These are phyloP conservation scores for Aspergillus sclerotioniger DNA, from an alignment of 495 filamentous ascomycete species.

Conservation along the genomic window DNA sequence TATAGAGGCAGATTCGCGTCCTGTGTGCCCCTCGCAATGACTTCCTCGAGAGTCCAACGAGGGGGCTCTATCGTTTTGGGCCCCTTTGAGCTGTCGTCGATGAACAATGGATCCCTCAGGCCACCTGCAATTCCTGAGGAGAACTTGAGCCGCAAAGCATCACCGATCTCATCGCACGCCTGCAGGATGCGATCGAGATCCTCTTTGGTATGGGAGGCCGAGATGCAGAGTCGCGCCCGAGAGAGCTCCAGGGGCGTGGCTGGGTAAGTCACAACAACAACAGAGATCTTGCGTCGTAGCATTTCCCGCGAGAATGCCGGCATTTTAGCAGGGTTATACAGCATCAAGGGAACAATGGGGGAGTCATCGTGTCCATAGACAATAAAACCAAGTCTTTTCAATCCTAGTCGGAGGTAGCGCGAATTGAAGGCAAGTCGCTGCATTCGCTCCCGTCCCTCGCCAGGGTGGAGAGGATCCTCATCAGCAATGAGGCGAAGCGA, in stretches of 20 bases:
- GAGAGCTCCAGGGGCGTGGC: conserved; percentile 86
- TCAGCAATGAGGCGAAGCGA: conserved; percentile 76
- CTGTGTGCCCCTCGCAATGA: conserved; percentile 31
- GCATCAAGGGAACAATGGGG: conserved; percentile 80
- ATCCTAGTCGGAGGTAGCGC: conserved; percentile 81
- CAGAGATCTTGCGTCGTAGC: conserved; percentile 88
- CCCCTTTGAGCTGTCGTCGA: conserved; percentile 39
- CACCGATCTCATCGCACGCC: conserved; percentile 81
- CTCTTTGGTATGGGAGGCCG: conserved; percentile 87
- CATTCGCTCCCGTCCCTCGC: conserved; percentile 81
- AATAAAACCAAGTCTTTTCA: conserved; percentile 87
- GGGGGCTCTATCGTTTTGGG: conserved; percentile 25
- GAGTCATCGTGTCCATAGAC: conserved; percentile 89
- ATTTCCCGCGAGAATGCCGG: conserved; percentile 91
- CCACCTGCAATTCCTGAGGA: conserved; percentile 83
- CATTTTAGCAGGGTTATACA: conserved; percentile 91
- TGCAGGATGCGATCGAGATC: conserved; percentile 79
- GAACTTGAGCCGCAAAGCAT: conserved; percentile 81
- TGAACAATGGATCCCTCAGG: conserved; percentile 57
- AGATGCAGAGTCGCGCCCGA: conserved; percentile 81
- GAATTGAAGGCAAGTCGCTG: conserved; percentile 92
- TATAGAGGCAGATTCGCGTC: conserved; percentile 38
- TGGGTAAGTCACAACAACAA: conserved; percentile 89
- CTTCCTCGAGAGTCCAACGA: conserved; percentile 34
- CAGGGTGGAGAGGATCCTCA: conserved; percentile 60